Percentiles rank a stretch among this genome's conserved stretches.
phyloP scores from a whole-genome alignment of 306 rosid genomes.

The Malus sylvestris region DNA sequence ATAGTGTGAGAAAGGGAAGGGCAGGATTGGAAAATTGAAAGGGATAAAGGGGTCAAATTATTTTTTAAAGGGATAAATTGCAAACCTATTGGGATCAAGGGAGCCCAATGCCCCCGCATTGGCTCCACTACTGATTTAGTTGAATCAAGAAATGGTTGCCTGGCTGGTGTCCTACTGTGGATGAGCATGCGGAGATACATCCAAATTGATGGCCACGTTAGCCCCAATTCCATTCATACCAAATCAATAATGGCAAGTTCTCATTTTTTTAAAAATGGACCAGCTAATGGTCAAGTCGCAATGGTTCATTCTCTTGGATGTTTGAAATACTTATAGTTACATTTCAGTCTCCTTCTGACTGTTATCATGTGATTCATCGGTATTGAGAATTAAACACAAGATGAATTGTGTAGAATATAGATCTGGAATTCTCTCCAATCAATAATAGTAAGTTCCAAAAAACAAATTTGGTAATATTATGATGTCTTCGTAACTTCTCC shows the following conservation, averaged over 20 bases:
- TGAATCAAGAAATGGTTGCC: neutral
- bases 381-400: rapidly evolving
- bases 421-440: neutral
- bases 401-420: too few relatives aligned
- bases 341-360: rapidly evolving
- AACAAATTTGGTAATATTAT: neutral
- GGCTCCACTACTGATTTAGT: neutral
- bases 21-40: too few relatives aligned
- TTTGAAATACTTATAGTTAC: rapidly evolving
- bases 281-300: too few relatives aligned
- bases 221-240: neutral
- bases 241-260: neutral
- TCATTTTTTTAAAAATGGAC: too few relatives aligned
- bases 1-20: too few relatives aligned
- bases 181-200: neutral
- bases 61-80: too few relatives aligned
- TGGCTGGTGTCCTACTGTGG: neutral
- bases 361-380: too few relatives aligned
- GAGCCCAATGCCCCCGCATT: too few relatives aligned
- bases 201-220: neutral
- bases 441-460: neutral
- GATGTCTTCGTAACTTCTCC: neutral
- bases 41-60: too few relatives aligned
- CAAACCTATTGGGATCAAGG: too few relatives aligned
- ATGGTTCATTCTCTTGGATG: too few relatives aligned